Evolutionary conservation across 805 yeast species (phyloP).

Genomic region (Yamadazyma akitaensis): DNA sequence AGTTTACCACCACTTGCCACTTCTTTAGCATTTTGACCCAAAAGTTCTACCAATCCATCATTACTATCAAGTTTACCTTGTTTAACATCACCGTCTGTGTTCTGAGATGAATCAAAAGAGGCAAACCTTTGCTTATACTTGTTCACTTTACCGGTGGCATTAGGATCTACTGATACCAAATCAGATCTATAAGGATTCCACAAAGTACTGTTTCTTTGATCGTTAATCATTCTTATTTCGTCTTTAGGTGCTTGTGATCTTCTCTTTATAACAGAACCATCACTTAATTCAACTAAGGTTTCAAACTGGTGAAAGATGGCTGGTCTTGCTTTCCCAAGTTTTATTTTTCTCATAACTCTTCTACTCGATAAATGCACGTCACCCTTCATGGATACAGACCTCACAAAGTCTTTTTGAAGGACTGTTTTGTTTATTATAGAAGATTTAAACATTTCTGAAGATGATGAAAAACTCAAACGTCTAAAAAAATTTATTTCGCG

Average conservation of each 20-base stretch:
- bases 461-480: not conserved
- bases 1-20: constrained; percentile 57
- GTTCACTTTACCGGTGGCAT: constrained; percentile 76
- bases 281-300: constrained; percentile 84
- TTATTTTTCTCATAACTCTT: constrained; percentile 68
- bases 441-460: constrained; percentile 1
- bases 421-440: not conserved
- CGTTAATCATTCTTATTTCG: constrained; percentile 80
- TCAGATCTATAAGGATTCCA: constrained; percentile 91
- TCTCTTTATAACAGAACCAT: constrained; percentile 85
- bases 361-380: constrained; percentile 43
- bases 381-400: constrained; percentile 23
- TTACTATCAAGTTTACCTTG: constrained; percentile 3
- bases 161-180: constrained; percentile 69
- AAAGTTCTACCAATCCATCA: constrained; percentile 56
- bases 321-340: constrained; percentile 85
- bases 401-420: constrained; percentile 7
- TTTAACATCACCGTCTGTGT: constrained; percentile 3
- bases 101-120: constrained; percentile 21
- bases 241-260: constrained; percentile 84
- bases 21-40: constrained; percentile 55
- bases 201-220: constrained; percentile 78
- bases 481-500: not conserved
- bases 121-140: constrained; percentile 69
- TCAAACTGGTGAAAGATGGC: constrained; percentile 90